These are phyloP conservation scores for Arthrobotrys iridis DNA, from an alignment of 2,329 filamentous ascomycete genomes.

Conservation along the genomic window DNA sequence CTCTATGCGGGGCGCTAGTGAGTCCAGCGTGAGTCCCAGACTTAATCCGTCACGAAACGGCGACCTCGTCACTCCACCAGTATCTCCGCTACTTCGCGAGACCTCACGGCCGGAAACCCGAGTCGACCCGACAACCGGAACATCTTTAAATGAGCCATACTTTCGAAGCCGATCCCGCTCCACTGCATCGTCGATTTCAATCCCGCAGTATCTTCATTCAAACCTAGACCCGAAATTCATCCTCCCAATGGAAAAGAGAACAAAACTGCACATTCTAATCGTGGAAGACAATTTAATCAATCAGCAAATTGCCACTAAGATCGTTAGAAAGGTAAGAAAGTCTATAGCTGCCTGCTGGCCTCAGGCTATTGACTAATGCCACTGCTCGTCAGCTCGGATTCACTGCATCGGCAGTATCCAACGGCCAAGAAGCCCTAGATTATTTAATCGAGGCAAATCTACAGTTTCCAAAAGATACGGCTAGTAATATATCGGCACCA, in stretches of 20 bases:
- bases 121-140: constrained; percentile 1
- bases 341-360: constrained; percentile 76
- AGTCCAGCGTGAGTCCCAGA: constrained; percentile 33
- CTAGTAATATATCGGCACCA: constrained; percentile 13
- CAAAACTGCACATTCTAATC: constrained; percentile 75
- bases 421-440: constrained; percentile 77
- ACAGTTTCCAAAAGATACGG: constrained; percentile 30
- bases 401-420: constrained; percentile 37
- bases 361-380: constrained; percentile 60
- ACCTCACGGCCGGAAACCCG: constrained; percentile 32
- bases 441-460: constrained; percentile 71
- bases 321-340: constrained; percentile 77
- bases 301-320: constrained; percentile 79
- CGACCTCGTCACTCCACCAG: constrained; percentile 64
- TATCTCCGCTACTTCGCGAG: constrained; percentile 56
- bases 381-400: constrained; percentile 31
- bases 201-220: constrained; percentile 27
- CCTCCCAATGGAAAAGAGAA: constrained; percentile 66
- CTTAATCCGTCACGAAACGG: constrained; percentile 54
- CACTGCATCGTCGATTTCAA: constrained; percentile 35
- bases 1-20: constrained; percentile 38
- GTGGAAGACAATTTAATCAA: constrained; percentile 84
- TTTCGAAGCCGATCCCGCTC: constrained; percentile 43
- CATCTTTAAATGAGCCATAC: constrained; percentile 22
- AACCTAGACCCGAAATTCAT: constrained; percentile 29